Evolutionary conservation across 1,284 basidiomycete genomes (phyloP).

Genomic region (Anthracocystis setariae): DNA sequence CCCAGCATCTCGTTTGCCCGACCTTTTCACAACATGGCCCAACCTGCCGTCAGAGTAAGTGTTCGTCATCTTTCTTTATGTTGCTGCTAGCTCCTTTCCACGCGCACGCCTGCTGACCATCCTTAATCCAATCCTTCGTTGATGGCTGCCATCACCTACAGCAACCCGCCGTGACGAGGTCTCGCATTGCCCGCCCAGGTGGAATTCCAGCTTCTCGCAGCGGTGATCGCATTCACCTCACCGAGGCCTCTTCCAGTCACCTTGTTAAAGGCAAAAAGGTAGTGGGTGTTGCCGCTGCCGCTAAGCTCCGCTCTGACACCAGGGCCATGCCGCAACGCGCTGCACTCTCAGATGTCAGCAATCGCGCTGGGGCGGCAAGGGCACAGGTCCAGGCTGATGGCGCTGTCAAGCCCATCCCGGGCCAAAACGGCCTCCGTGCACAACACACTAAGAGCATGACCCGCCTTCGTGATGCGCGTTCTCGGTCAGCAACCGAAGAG

Average conservation of each 20-base stretch:
- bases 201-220: constrained; percentile 49
- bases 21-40: constrained; percentile 25
- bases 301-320: constrained; percentile 25
- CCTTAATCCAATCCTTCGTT: not conserved
- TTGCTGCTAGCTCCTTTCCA: too few relatives aligned
- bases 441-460: constrained; percentile 45
- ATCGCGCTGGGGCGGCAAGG: constrained; percentile 22
- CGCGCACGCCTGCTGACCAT: not conserved
- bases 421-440: constrained; percentile 31
- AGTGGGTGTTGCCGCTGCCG: constrained; percentile 12
- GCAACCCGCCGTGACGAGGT: constrained; percentile 37
- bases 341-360: constrained; percentile 49
- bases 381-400: constrained; percentile 16
- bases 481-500: constrained; percentile 31
- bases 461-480: constrained; percentile 36
- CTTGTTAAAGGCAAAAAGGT: constrained; percentile 31
- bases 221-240: constrained; percentile 46
- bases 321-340: constrained; percentile 33
- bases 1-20: not conserved
- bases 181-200: constrained; percentile 35
- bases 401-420: constrained; percentile 21
- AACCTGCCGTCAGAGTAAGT: constrained; percentile 43
- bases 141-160: not conserved
- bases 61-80: not conserved
- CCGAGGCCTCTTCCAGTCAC: constrained; percentile 37